Percentiles rank a stretch among this genome's conserved stretches.
phyloP scores from a whole-genome alignment of 139 green algal genomes.

The Coccomyxa sp. region DNA sequence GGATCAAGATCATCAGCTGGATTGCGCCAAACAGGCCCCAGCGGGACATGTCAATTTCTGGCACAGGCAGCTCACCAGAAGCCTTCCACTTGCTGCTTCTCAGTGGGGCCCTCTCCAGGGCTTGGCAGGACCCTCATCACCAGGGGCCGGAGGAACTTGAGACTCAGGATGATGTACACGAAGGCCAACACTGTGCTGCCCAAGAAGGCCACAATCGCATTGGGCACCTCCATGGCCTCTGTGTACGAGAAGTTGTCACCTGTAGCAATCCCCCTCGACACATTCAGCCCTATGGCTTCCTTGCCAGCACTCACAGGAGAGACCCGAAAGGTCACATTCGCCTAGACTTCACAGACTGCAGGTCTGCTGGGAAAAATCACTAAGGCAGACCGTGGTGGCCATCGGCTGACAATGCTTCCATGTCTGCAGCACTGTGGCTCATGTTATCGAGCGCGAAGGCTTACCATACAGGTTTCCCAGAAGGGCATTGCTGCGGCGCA shows the following conservation, averaged over 20 bases:
- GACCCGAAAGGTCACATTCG: no score
- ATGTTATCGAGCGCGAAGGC: background rate
- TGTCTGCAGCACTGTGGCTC: background rate
- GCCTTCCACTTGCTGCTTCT: slow-evolving; percentile 16
- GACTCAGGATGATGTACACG: slow-evolving; percentile 10
- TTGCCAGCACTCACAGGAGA: no score
- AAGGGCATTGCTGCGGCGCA: slow-evolving; percentile 56
- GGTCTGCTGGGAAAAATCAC: no score
- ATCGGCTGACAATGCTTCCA: no score
- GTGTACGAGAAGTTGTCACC: slow-evolving; percentile 51
- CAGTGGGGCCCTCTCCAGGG: slow-evolving; percentile 11
- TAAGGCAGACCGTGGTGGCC: no score
- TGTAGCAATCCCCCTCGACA: background rate
- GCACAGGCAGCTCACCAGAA: slow-evolving; percentile 24
- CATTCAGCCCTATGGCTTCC: no score
- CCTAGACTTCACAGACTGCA: no score
- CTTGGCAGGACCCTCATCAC: slow-evolving; percentile 4
- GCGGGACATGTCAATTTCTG: background rate
- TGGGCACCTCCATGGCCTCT: slow-evolving; percentile 30
- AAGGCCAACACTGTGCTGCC: slow-evolving; percentile 2
- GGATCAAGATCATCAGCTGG: no score
- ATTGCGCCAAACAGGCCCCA: background rate
- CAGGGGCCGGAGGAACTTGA: slow-evolving; percentile 12
- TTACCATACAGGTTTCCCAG: slow-evolving; percentile 35
- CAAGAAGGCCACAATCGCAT: slow-evolving; percentile 12